Evolutionary conservation across 148 eudicot species (phyloP).

Genomic region (Fagopyrum tataricum): DNA sequence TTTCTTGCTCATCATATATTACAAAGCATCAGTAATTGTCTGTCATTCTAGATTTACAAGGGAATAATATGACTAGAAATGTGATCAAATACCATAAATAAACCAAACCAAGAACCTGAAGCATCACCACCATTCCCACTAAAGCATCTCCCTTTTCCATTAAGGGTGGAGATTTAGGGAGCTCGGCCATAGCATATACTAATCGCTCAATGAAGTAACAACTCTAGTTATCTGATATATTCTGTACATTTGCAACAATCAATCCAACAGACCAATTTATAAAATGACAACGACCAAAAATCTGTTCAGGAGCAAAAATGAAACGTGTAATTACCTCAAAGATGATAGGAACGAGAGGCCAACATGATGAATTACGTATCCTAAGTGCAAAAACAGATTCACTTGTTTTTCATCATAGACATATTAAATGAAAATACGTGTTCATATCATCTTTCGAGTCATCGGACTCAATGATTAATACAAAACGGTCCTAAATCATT

Average conservation of each 20-base stretch:
- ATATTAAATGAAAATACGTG: background rate
- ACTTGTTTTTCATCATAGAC: background rate
- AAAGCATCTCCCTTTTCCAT: conserved; percentile 42
- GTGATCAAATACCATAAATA: conserved; percentile 86
- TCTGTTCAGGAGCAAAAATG: background rate
- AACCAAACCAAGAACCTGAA: conserved; percentile 52
- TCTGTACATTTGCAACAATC: conserved; percentile 44
- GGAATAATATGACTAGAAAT: conserved; percentile 73
- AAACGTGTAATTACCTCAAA: conserved; percentile 47
- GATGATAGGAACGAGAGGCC: conserved; percentile 80
- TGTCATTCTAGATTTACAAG: conserved; percentile 33
- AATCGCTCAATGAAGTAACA: conserved; percentile 51
- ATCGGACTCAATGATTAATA: background rate
- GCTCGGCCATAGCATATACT: conserved; percentile 45
- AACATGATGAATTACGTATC: conserved; percentile 49
- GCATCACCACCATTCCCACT: conserved; percentile 51
- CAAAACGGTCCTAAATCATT: background rate
- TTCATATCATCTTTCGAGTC: background rate
- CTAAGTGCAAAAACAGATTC: conserved; percentile 21
- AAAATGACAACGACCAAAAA: background rate
- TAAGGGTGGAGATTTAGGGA: conserved; percentile 31
- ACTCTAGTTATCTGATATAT: conserved; percentile 69
- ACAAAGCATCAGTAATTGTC: background rate
- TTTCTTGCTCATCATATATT: background rate
- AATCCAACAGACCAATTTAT: background rate